These are phyloP conservation scores for Sarocladium oryzae DNA, from an alignment of 2,329 filamentous ascomycete species.

Conservation along the genomic window DNA sequence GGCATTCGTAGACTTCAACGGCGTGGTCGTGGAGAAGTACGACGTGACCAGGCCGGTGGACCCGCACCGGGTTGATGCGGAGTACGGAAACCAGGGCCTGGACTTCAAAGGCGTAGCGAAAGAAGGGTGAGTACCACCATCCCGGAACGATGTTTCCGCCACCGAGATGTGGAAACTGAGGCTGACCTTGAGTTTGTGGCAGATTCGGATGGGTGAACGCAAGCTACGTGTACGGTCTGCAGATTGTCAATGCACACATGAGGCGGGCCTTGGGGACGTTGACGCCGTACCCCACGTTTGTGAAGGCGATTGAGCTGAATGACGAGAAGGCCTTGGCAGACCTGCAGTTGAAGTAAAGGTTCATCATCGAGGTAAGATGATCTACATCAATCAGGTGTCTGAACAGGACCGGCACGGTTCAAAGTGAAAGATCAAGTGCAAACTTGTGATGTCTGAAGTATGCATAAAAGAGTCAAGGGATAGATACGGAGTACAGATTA, in stretches of 20 bases:
- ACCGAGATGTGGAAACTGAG: neutral
- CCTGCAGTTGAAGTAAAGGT: slow-evolving; percentile 21
- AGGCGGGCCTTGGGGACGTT: slow-evolving; percentile 80
- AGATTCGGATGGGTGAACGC: slow-evolving; percentile 99
- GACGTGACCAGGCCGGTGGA: slow-evolving; percentile 87
- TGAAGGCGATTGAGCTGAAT: slow-evolving; percentile 56
- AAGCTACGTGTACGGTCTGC: slow-evolving; percentile 89
- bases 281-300: slow-evolving; percentile 79
- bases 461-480: too few relatives aligned
- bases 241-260: slow-evolving; percentile 84
- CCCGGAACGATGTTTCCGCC: neutral
- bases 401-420: too few relatives aligned
- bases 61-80: slow-evolving; percentile 88
- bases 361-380: too few relatives aligned
- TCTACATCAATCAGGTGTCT: too few relatives aligned
- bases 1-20: slow-evolving; percentile 97
- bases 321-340: slow-evolving; percentile 46
- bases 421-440: too few relatives aligned
- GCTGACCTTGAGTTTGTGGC: slow-evolving; percentile 11
- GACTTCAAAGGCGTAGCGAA: slow-evolving; percentile 95
- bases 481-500: too few relatives aligned
- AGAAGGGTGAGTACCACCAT: slow-evolving; percentile 66
- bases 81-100: slow-evolving; percentile 94
- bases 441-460: too few relatives aligned
- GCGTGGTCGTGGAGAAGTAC: slow-evolving; percentile 97